phyloP scores from a whole-genome alignment of 179 eudicot species.

The Spergularia azorica region DNA sequence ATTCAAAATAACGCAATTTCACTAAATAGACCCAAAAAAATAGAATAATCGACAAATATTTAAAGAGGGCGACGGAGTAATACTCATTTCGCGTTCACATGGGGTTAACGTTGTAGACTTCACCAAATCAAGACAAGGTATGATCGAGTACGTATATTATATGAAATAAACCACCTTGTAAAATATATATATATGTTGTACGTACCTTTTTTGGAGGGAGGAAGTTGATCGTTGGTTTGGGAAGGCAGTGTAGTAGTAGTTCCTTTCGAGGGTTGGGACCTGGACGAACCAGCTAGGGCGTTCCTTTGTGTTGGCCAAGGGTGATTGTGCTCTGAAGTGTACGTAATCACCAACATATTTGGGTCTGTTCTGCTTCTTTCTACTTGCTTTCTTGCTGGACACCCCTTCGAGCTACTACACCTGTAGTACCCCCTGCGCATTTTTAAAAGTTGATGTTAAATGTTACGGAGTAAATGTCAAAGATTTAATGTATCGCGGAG shows the following conservation, averaged over 20 bases:
- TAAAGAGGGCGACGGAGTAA: too few species aligned
- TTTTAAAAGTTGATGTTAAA: not conserved
- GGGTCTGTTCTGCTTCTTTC: slow-evolving; percentile 91
- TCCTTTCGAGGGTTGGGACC: slow-evolving; percentile 57
- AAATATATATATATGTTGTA: too few species aligned
- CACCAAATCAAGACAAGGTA: too few species aligned
- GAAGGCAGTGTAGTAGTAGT: not conserved
- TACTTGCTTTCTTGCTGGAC: slow-evolving; percentile 91
- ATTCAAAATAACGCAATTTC: too few species aligned
- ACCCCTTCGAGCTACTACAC: slow-evolving; percentile 95
- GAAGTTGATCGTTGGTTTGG: not conserved
- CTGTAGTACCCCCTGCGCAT: slow-evolving; percentile 78
- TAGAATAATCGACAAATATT: too few species aligned
- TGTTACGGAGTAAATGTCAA: too few species aligned
- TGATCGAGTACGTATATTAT: too few species aligned
- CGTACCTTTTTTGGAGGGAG: not conserved
- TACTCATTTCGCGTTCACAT: too few species aligned
- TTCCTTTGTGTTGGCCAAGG: slow-evolving; percentile 97
- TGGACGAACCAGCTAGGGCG: slow-evolving; percentile 79
- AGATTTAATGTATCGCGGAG: too few species aligned
- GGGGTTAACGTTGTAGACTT: too few species aligned
- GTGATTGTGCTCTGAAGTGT: slow-evolving; percentile 94
- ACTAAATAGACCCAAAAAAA: too few species aligned
- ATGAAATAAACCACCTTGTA: too few species aligned
- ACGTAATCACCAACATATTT: slow-evolving; percentile 89